Base-by-base conservation (phyloP, 129 eudicot genomes). In the Rutidosis leptorrhynchoides region DNA sequence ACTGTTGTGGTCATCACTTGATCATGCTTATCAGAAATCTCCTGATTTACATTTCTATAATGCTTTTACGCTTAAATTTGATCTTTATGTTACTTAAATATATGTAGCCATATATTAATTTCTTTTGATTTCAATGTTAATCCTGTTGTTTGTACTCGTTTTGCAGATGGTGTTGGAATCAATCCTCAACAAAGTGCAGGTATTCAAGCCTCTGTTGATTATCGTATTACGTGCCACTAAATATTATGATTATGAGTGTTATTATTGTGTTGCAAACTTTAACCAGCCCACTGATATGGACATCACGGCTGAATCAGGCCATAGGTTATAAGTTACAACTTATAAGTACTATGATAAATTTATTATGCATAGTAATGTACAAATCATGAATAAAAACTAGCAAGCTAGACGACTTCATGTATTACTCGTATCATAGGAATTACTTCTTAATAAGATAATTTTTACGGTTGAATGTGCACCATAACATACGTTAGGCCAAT, bases 121-220 rank as follows among this genome's bases (percentile, higher is more conserved):
- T n/a, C n/a, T n/a, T n/a, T n/a, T n/a, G n/a, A n/a, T n/a, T n/a
- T n/a, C n/a, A n/a, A n/a, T n/a, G n/a, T n/a, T n/a, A n/a, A 3
- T 60, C 30, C 29, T 9, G 23, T 23, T 33, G 19, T 20, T 1
- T 60, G 23, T 77, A 37, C 23, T 37, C 55, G 48, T 58, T 69
- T 24, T 69, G 71, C 95, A 92, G 98, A 92, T 84, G 99, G 96
- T 72, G 96, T 93, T 57, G 99, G 99, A 76, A 93, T 93, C 73
- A 94, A 94, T 79, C 99, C 99, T 65, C 99, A 94, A 57, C 99
- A 94, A 81, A 89, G 97, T 89, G 99, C 99, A 81, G 99, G 98
- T 88, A 85, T 40, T 40, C 15, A 52, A 43, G 29, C 52, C 24
- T 28, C 12, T 51, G n/a, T 27, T 65, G 35, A 26, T 61, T 4